Conservation (phyloP, 306 rosid genomes). For the Rosa rugosa region DNA sequence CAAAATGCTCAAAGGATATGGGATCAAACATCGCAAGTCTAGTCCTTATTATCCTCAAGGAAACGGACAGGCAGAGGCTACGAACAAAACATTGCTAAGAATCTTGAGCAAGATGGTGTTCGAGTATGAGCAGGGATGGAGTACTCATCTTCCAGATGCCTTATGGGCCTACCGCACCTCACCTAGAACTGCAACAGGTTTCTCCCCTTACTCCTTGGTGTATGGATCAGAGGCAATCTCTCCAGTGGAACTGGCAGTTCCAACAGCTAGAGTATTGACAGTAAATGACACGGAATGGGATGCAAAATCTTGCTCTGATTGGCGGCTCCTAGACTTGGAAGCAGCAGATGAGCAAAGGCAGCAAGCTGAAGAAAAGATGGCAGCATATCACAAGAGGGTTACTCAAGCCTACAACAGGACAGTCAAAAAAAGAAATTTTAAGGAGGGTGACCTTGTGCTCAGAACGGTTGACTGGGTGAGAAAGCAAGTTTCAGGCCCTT, state of each 20-base stretch:
- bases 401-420: too few species aligned
- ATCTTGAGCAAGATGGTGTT: not conserved
- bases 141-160: not conserved
- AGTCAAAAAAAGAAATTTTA: too few species aligned
- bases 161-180: not conserved
- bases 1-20: not conserved
- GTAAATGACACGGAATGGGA: not conserved
- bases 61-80: not conserved
- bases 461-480: too few species aligned
- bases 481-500: too few species aligned
- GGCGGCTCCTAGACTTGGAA: too few species aligned
- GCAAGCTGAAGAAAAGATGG: too few species aligned
- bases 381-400: too few species aligned
- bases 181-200: not conserved
- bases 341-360: too few species aligned
- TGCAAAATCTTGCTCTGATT: too few species aligned
- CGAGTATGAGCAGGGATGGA: not conserved
- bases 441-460: too few species aligned
- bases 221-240: not conserved
- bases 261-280: too few species aligned
- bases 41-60: not conserved
- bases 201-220: not conserved
- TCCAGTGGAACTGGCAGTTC: too few species aligned
- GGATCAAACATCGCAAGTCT: not conserved
- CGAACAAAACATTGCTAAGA: not conserved